phyloP scores from a whole-genome alignment of 768 basidiomycete species.

The Pleurotus ostreatus region DNA sequence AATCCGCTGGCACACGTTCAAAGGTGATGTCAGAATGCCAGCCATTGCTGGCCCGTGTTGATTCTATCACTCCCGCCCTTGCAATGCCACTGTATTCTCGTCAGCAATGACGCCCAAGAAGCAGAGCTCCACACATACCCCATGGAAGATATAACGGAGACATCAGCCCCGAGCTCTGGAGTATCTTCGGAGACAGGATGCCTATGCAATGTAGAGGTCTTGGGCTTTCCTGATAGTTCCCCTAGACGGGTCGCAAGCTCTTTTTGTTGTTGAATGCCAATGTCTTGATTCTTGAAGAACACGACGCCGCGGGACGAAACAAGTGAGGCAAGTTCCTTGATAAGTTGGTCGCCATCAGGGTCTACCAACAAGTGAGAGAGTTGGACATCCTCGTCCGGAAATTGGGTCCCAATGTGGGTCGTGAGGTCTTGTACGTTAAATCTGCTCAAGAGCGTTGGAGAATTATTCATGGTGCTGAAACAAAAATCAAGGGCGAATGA shows the following conservation, averaged over 20 bases:
- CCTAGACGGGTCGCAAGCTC: constrained; percentile 46
- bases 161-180: constrained; percentile 47
- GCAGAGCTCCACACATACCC: constrained; percentile 24
- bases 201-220: constrained; percentile 43
- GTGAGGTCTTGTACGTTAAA: constrained; percentile 31
- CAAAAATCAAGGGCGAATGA: too few relatives aligned
- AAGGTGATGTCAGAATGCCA: constrained; percentile 63
- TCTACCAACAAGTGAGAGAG: constrained; percentile 41
- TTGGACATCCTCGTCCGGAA: constrained; percentile 39
- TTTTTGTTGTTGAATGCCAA: constrained; percentile 47
- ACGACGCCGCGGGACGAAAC: constrained; percentile 58
- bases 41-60: constrained; percentile 35
- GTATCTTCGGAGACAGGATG: constrained; percentile 52
- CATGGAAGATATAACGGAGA: constrained; percentile 46
- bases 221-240: constrained; percentile 43
- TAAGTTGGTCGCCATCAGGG: constrained; percentile 43
- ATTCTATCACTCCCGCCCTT: constrained; percentile 25
- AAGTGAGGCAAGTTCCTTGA: constrained; percentile 51
- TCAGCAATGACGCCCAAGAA: background rate
- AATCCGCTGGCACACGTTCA: constrained; percentile 57
- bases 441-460: background rate
- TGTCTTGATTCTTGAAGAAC: constrained; percentile 56
- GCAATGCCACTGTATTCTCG: constrained; percentile 30
- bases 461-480: too few relatives aligned
- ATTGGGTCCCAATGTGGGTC: constrained; percentile 54